These are phyloP conservation scores for Monosporascus cannonballus DNA, from an alignment of 2,329 filamentous ascomycete species.

Conservation along the genomic window DNA sequence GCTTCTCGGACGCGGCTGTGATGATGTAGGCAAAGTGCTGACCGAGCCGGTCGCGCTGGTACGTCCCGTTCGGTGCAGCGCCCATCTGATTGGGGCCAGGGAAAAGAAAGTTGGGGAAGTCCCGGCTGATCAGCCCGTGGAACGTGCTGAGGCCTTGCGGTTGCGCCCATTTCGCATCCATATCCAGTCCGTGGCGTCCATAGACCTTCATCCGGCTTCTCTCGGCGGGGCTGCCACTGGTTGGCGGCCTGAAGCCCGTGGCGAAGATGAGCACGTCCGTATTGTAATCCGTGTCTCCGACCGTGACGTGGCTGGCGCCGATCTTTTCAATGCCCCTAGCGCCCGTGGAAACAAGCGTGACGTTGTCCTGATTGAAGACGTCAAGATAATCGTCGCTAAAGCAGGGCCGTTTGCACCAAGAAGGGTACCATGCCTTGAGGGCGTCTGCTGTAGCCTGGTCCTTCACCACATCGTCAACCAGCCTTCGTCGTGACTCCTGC, in stretches of 20 bases:
- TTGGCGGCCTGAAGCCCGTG: conserved; percentile 8
- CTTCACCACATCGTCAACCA: conserved; percentile 33
- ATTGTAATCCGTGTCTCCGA: conserved; percentile 31
- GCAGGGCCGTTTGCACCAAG: conserved; percentile 46
- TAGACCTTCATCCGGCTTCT: conserved; percentile 3
- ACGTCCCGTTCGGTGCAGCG: conserved; percentile 21
- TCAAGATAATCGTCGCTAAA: conserved; percentile 44
- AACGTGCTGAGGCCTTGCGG: conserved; percentile 5
- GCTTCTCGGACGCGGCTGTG: too few relatives aligned
- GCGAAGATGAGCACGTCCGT: conserved; percentile 19
- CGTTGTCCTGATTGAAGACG: conserved; percentile 42
- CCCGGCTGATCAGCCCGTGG: conserved; percentile 9
- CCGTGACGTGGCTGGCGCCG: conserved; percentile 32
- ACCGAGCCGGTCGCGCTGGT: conserved; percentile 18
- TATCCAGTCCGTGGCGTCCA: conserved; percentile 6
- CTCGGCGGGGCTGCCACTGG: conserved; percentile 7
- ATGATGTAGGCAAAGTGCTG: conserved; percentile 5
- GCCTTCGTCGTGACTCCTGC: conserved; percentile 25
- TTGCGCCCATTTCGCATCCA: conserved; percentile 12
- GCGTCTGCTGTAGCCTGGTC: conserved; percentile 25
- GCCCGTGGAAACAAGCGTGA: conserved; percentile 43
- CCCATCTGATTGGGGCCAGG: conserved; percentile 4
- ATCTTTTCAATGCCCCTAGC: conserved; percentile 35
- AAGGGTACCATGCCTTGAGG: conserved; percentile 44
- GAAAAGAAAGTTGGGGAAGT: conserved; percentile 17